These are phyloP conservation scores for Nakazawaea peltata DNA, from an alignment of 805 yeast genomes.

Conservation along the genomic window DNA sequence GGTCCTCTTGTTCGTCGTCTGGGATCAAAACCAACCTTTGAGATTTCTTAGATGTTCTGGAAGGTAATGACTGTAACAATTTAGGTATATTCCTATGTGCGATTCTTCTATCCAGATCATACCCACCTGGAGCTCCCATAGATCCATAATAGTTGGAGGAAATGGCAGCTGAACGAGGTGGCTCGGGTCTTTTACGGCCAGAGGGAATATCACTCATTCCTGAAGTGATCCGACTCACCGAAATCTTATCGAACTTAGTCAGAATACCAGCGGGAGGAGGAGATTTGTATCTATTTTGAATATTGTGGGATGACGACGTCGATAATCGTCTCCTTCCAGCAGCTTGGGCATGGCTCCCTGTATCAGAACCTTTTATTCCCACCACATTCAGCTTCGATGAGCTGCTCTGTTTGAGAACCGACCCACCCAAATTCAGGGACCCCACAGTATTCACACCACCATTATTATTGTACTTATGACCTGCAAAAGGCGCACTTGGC, in stretches of 20 bases:
- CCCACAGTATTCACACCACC: conserved; percentile 11
- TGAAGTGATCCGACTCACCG: conserved; percentile 71
- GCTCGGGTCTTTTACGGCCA: conserved; percentile 34
- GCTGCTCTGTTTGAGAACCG: too few species aligned
- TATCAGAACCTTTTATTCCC: background rate
- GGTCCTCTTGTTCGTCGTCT: conserved; percentile 32
- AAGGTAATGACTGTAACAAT: conserved; percentile 46
- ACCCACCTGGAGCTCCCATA: conserved; percentile 8
- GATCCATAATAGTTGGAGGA: background rate
- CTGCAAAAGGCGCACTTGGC: conserved; percentile 69
- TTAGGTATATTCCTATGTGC: conserved; percentile 30
- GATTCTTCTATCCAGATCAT: conserved; percentile 12
- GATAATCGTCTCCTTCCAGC: too few species aligned
- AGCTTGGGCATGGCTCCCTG: conserved; percentile 15
- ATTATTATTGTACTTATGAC: conserved; percentile 32
- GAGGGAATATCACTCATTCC: conserved; percentile 86
- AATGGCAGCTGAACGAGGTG: conserved; percentile 12
- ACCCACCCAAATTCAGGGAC: too few species aligned
- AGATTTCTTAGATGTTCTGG: conserved; percentile 78
- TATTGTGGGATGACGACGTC: too few species aligned
- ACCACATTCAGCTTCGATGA: too few species aligned
- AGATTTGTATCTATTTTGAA: too few species aligned
- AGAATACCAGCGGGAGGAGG: too few species aligned
- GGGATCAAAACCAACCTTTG: conserved; percentile 87
- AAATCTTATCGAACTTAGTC: conserved; percentile 60